These are phyloP conservation scores for Magnaporthales sp. DNA, from an alignment of 2,329 filamentous ascomycete species.

Conservation along the genomic window DNA sequence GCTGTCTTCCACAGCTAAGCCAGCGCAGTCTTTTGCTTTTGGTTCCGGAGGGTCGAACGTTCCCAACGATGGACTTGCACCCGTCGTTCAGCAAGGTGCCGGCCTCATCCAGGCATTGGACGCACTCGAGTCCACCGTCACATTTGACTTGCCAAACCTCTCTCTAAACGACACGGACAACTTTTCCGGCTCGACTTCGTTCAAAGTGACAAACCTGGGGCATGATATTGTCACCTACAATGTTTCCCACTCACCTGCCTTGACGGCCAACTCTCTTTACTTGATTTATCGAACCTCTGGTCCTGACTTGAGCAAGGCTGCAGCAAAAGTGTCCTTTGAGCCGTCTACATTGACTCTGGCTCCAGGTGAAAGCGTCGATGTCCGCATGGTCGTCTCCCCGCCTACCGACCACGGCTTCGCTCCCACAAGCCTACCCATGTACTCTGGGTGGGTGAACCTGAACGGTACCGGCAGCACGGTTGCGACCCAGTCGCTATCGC, in stretches of 20 bases:
- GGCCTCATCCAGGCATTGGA: constrained; percentile 33
- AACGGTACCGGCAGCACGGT: constrained; percentile 22
- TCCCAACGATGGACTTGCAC: constrained; percentile 3
- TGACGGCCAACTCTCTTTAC: constrained; percentile 26
- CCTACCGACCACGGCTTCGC: constrained; percentile 10
- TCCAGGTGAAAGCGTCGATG: constrained; percentile 13
- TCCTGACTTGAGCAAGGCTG: neutral
- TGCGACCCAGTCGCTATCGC: constrained; percentile 16
- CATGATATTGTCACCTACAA: constrained; percentile 24
- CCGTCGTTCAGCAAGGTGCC: constrained; percentile 32
- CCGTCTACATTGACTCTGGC: constrained; percentile 8
- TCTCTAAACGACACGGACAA: constrained; percentile 47
- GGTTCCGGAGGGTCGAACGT: neutral
- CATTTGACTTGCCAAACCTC: constrained; percentile 27
- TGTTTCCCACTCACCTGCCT: constrained; percentile 24
- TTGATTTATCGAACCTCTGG: constrained; percentile 3
- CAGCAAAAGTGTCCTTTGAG: neutral
- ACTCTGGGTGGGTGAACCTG: constrained; percentile 33
- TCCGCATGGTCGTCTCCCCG: constrained; percentile 18
- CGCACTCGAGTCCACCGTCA: constrained; percentile 26
- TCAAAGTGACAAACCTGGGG: constrained; percentile 15
- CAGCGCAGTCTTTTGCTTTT: neutral
- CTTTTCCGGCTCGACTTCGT: constrained; percentile 27
- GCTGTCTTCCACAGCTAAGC: constrained; percentile 4
- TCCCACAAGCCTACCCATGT: constrained; percentile 24